Evolutionary conservation across 345 rosid genomes (phyloP), one percentile per base, ranked within the genome.

Genomic region (Fremontodendron californicum): DNA sequence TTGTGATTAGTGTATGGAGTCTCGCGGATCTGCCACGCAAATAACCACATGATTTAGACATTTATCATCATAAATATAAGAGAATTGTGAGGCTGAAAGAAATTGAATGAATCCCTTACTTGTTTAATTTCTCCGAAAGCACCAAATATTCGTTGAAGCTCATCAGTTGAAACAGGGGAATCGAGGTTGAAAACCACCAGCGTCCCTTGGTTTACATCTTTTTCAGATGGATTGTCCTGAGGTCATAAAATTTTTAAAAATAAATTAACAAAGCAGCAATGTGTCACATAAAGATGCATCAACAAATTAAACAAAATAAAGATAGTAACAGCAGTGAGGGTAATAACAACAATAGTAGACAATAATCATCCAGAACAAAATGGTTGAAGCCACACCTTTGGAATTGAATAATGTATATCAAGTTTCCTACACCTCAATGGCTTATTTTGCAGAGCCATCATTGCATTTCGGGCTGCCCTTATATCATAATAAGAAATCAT

Each of bases 401-500:
- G 94, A 81, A 83, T 82, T 77, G 93, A 90, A 86, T 89, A 92
- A 80, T 85, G 97, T 81, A 96, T 87, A 78, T 93, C 97, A 82
- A 96, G 95, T 70, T 89, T 91, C 77, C 82, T 85, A 60, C 85
- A 89, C 86, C 91, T 85, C 80, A 92, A 57, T 33, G 88, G 82
- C 84, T 80, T 85, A 75, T 86, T 85, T 74, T 96, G 98, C 73
- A 96, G 97, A 43, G 86, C 80, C 81, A 84, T 85, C 86, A 88
- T 87, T 42, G 98, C 98, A 51, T 87, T 89, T 62, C 79, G 87
- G 62, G 99, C 95, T 73, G 98, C 97, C 81, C 99, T 88, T 81
- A 93, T 86, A 84, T 96, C 99, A 83, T 87, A 88, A 85, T 92
- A 96, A 15, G 96, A 88, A 77, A 96, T 83, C 86, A 92, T 80